Base-by-base conservation (phyloP, 2,329 filamentous ascomycete species). In the Annulohypoxylon truncatum region DNA sequence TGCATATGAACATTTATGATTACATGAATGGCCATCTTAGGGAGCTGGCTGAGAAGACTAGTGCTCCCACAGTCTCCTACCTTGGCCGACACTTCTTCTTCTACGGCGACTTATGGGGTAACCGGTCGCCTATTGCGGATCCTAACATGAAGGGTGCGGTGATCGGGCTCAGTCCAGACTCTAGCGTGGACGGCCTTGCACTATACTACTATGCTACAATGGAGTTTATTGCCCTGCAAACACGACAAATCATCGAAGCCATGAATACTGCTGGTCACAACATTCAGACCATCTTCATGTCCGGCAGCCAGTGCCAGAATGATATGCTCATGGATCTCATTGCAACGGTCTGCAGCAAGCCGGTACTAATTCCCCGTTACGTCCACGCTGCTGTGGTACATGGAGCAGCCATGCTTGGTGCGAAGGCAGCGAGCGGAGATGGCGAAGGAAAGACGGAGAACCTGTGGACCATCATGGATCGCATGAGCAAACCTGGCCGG, bases 211-310 rank as follows among this genome's bases (percentile, higher is more conserved):
- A 97, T 76, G 93, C 89, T 22, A 96, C 95, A 2, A 93, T 99
- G 88, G 96, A 99, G 82, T 98, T 98, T 80, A 98, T 99, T 74
- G 94, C 96, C 28, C 87, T 98, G 79, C 96, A 99, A 80, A 99
- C 96, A 0, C 90, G 92, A 63, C 96, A 99, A 79, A 99, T 99
- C 74, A 87, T 99, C 69, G 91, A 96, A 75, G 87, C 91, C 33
- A 97, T 99, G 94, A 99, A 98, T 84, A 83, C 87, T 48, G 85
- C 93, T 1, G 96, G 96, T 8, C 96, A 99, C 81, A 84, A 87
- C 72, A 94, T 99, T 78, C 89, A 86, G 52, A 95, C 91, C 69
- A 97, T 99, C 80, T 99, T 98, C 87, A 98, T 99, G 96, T 97
- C 93, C 3, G 96, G 96, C 66, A 96, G 93, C 9, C 96, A 98